Evolutionary conservation across 495 filamentous ascomycete species (phyloP), one percentile per base, ranked within the genome.

Genomic region (Letharia lupina): DNA sequence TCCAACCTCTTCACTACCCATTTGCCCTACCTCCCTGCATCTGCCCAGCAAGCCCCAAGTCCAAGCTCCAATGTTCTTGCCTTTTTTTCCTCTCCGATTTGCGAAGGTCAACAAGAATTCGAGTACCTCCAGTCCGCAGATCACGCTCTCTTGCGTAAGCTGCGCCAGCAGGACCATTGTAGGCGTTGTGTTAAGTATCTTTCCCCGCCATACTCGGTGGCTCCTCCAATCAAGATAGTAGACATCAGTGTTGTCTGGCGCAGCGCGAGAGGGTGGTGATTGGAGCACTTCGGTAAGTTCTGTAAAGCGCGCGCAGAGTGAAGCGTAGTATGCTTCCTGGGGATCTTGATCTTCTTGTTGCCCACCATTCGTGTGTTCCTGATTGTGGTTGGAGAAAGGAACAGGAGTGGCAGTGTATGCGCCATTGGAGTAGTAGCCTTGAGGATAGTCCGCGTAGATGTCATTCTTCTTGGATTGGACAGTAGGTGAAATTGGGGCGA

Each of bases 361-460:
- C 12, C 67, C 73, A 16, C 68, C 67, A 4, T 60, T 68, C 20
- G 66, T 47, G 9, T 64, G 67, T 57, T 39, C 56, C 59, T 11
- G 6, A 56, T 40, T 41, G 62, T 13, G 13, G 45, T 15, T 66
- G 42, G 35, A 67, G 61, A 60, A 47, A 47, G 57, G 41, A 33
- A 42, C 20, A 5, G 68, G 69, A 31, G 74, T 77, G 16, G 84
- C 87, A 15, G 82, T 81, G 67, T 88, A 92, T n/a, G 88, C 86
- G 45, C 89, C 89, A 70, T 91, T 86, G 37, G 81, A 71, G 70
- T 89, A 90, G 69, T 82, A 87, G 4, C 85, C 89, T 65, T 61
- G 61, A 15, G 69, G 52, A 52, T 64, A 72, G 58, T 72, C 65
- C 31, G 41, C 57, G n/a, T 70, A 70, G 23, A 66, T 65, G 4